Evolutionary conservation across 2,329 filamentous ascomycete species (phyloP).

Genomic region (Trematosphaeria pertusa): DNA sequence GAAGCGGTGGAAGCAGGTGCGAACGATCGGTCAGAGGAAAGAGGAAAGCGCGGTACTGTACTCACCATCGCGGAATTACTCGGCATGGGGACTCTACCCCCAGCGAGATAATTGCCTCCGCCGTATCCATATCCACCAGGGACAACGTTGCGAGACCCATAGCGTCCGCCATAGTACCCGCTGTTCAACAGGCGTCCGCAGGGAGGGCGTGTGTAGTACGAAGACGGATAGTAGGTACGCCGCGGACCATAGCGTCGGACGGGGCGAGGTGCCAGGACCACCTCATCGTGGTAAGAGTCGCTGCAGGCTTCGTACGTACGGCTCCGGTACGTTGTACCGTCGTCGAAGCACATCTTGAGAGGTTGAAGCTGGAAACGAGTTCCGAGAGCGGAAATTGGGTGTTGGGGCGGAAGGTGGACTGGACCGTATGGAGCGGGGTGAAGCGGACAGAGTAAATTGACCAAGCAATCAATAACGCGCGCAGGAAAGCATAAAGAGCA

Average conservation of each 20-base stretch:
- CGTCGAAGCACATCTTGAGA: conserved; percentile 34
- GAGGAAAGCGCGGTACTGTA: conserved; percentile 19
- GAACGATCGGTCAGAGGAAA: conserved; percentile 14
- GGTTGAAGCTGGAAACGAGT: background rate
- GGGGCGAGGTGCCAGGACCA: conserved; percentile 1
- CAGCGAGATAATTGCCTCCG: conserved; percentile 16
- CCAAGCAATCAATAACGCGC: conserved; percentile 3
- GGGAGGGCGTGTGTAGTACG: conserved; percentile 32
- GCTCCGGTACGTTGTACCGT: conserved; percentile 24
- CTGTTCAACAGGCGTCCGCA: conserved; percentile 12
- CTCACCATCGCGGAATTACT: conserved; percentile 31
- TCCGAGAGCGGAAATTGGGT: background rate
- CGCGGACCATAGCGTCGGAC: conserved; percentile 29
- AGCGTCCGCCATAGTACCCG: background rate
- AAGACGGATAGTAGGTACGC: conserved; percentile 35
- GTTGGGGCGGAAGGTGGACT: background rate
- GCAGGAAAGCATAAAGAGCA: background rate
- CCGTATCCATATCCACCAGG: conserved; percentile 20
- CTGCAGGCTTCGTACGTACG: conserved; percentile 22
- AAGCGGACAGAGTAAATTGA: background rate
- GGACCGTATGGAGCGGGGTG: background rate
- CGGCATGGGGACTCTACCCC: conserved; percentile 28
- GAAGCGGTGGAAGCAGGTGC: conserved; percentile 21
- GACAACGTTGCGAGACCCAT: conserved; percentile 6
- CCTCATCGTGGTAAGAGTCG: conserved; percentile 9